Base-by-base conservation (phyloP, 306 rosid species). In the Quercus ilex region DNA sequence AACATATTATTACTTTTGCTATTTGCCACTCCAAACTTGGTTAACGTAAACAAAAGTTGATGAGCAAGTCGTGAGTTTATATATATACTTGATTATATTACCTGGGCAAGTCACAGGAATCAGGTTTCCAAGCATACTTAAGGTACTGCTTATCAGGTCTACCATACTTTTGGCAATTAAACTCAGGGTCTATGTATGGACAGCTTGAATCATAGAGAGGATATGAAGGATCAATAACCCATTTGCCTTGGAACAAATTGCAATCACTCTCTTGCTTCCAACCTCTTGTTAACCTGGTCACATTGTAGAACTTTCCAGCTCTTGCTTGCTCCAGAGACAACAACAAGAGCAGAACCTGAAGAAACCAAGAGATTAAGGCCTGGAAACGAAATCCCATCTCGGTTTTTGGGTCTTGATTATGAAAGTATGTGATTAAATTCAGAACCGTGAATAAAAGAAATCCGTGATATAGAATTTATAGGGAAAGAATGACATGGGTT, bases 81-180 rank as follows among this genome's bases (percentile, higher is more conserved):
- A 38, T 38, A 38, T 38, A 38, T 38, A 38, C 43, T 38, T 38
- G 43, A 38, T 1, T 3, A 49, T 3, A 25, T 51, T 81, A 92
- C 99, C 99, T 95, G 59, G 96, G 97, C 55, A 93, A 76, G 75
- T 82, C 53, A 81, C 99, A 95, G 0, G 96, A 84, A 70, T 82
- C 89, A 52, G 99, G 99, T 67, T 89, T 89, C 99, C 99, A 95
- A 11, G 97, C 82, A 70, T 90, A 95, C 85, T 90, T 91, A 85
- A 95, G 99, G 84, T 86, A 95, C 80, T 88, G 92, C n/a, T 77
- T 86, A 5, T 95, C 99, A 19, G 99, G 99, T 85, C 99, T 78
- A 58, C 97, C 90, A 78, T 75, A 85, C 33, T 92, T 93, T 31
- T 80, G 90, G 88, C 99, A 95, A 73, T 93, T 85, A 77, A 95